phyloP scores from a whole-genome alignment of 805 yeast species.

The Zygosaccharomyces gambellarensis region DNA sequence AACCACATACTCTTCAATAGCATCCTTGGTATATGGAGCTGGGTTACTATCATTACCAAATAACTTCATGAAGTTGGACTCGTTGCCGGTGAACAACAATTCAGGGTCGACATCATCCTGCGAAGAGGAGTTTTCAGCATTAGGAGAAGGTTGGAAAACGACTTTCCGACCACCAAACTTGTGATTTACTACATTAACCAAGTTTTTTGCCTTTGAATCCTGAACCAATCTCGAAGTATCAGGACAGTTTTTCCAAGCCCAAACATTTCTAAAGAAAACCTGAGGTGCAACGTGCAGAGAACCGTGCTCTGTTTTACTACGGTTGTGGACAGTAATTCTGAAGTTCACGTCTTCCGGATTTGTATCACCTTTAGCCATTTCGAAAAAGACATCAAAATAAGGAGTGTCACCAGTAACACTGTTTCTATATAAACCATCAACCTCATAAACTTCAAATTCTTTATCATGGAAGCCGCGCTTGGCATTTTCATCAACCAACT shows the following conservation, averaged over 20 bases:
- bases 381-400: constrained; percentile 84
- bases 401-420: constrained; percentile 49
- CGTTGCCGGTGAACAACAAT: constrained; percentile 83
- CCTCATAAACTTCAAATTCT: constrained; percentile 81
- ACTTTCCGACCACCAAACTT: constrained; percentile 63
- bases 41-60: constrained; percentile 58
- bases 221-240: constrained; percentile 48
- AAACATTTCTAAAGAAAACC: constrained; percentile 76
- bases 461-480: constrained; percentile 59
- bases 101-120: constrained; percentile 65
- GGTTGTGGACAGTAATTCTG: constrained; percentile 81
- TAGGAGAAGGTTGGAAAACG: constrained; percentile 77
- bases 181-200: constrained; percentile 59
- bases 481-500: constrained; percentile 63
- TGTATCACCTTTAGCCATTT: constrained; percentile 80
- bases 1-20: constrained; percentile 79
- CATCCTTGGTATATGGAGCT: constrained; percentile 70
- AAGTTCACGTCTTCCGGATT: constrained; percentile 77
- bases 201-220: constrained; percentile 36
- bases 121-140: constrained; percentile 10
- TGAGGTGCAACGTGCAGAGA: constrained; percentile 86
- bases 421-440: constrained; percentile 58
- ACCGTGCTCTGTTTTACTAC: constrained; percentile 71
- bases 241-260: constrained; percentile 77
- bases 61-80: constrained; percentile 66